These are phyloP conservation scores for Camelina neglecta DNA, from an alignment of 345 rosid species.

Conservation along the genomic window DNA sequence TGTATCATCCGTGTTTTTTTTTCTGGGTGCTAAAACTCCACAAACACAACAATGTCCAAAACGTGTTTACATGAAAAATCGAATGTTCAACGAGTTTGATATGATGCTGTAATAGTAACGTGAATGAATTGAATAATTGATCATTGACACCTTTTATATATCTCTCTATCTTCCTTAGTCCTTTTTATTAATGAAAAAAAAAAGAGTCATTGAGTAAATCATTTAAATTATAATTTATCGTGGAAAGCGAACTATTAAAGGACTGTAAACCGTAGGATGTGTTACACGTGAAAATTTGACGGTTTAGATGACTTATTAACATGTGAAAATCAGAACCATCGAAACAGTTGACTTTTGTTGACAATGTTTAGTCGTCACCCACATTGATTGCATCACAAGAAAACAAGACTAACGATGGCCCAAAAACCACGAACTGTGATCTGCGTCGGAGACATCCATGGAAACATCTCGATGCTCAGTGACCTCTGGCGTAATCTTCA, in stretches of 20 bases:
- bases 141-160: not conserved
- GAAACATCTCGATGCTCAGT: conserved; percentile 63
- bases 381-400: not conserved
- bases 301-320: not conserved
- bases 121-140: not conserved
- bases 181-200: not conserved
- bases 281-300: not conserved
- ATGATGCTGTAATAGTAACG: not conserved
- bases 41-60: no score
- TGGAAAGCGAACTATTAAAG: not conserved
- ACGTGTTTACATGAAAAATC: not conserved
- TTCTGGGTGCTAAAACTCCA: not conserved
- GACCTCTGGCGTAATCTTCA: conserved; percentile 77
- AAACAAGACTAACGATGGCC: not conserved
- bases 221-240: not conserved
- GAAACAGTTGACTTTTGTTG: conserved; percentile 2
- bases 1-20: not conserved
- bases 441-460: conserved; percentile 87
- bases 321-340: not conserved
- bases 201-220: not conserved
- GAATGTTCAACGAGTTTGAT: not conserved
- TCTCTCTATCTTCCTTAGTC: not conserved
- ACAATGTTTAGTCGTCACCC: not conserved
- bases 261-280: not conserved
- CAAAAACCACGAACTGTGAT: conserved; percentile 56